Percentiles rank a stretch among this genome's conserved stretches.
Conservation (phyloP, 371 early-diverging fungal species). For the Circinella umbellata region DNA sequence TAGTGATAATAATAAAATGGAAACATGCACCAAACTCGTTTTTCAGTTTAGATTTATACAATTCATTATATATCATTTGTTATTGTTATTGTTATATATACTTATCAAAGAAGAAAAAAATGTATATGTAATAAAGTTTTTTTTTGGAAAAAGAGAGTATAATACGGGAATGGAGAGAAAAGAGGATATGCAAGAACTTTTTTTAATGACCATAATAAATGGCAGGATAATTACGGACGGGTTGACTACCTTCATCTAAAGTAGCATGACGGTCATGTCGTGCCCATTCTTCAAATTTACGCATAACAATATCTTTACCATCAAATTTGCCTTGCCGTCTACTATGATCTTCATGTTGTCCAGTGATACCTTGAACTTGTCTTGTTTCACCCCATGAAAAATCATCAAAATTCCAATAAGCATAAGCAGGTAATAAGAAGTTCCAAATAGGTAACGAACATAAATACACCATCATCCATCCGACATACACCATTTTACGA, state of each 20-base stretch:
- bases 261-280: slow-evolving; percentile 33
- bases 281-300: slow-evolving; percentile 54
- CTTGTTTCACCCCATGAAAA: slow-evolving; percentile 97
- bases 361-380: slow-evolving; percentile 70
- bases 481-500: slow-evolving; percentile 80
- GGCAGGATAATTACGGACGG: slow-evolving; percentile 35
- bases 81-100: neutral
- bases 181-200: neutral
- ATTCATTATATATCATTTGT: neutral
- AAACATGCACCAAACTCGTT: neutral
- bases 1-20: neutral
- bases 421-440: slow-evolving; percentile 89
- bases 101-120: neutral
- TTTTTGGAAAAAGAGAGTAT: neutral
- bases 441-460: slow-evolving; percentile 93
- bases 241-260: slow-evolving; percentile 25
- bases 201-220: slow-evolving; percentile 42
- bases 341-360: slow-evolving; percentile 69
- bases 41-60: neutral
- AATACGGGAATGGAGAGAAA: neutral
- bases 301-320: slow-evolving; percentile 52
- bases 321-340: slow-evolving; percentile 57
- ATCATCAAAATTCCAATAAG: slow-evolving; percentile 98
- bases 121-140: slow-evolving; percentile 1
- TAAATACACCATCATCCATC: slow-evolving; percentile 93